Base-by-base conservation (phyloP, 352 stramenopile species). In the Phytophthora pluvialis region DNA sequence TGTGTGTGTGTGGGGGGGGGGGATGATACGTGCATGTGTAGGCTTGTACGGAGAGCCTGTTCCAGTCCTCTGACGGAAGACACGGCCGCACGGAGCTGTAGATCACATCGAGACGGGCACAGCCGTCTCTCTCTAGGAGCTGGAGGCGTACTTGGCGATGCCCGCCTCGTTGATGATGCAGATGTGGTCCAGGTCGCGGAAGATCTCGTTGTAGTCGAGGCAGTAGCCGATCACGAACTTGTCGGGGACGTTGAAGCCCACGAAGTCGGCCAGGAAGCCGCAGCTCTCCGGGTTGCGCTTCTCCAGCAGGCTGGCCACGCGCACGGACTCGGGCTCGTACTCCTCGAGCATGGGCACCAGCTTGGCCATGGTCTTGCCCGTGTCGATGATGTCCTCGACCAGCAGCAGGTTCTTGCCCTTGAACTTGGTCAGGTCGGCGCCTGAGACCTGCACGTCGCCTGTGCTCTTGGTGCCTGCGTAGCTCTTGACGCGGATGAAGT, bases 321-420 rank as follows among this genome's bases (percentile, higher is more conserved):
- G 79, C 36, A 99, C 67, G 11, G 89, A 97, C 36, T 81, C 83
- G 9, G 90, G 88, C 31, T 81, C 85, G 67, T 89, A 81, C 62
- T 87, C 70, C 59, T 89, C 58, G 26, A 99, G 77, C 46, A 93
- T 71, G 35, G 94, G 93, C 33, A 98, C 75, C 48, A 98, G 81
- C 67, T 97, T 87, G 47, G 78, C 66, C 83, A 99, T 97, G 35
- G 96, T 99, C 35, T 86, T 91, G 73, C 97, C 97, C 50, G 97
- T 98, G 81, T 99, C 97, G 59, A 99, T 95, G 72, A 99, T 99
- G 77, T 99, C 97, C 75, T 99, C 97, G 6, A 99, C 90, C 7
- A 99, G 73, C 40, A 99, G 73, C 48, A 99, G 78, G 67, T 98
- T 76, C 66, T 94, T 95, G 47, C 81, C 90, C 63, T 89, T 84